These are phyloP conservation scores for Cladosporium colombiae DNA, from an alignment of 2,329 filamentous ascomycete genomes.

Conservation along the genomic window DNA sequence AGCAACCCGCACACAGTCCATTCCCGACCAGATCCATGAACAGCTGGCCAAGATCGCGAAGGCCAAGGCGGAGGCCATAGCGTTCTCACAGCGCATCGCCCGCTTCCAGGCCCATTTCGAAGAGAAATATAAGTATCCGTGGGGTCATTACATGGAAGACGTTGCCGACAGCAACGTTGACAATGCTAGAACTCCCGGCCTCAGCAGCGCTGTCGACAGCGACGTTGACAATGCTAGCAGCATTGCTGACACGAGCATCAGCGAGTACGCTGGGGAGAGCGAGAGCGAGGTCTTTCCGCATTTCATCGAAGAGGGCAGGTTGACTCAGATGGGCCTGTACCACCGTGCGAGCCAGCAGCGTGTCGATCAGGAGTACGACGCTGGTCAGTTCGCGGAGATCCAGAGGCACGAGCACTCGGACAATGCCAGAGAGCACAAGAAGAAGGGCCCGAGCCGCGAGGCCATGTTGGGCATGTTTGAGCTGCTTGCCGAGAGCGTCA, in stretches of 20 bases:
- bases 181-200: not conserved
- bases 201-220: not conserved
- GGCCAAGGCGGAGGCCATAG: not conserved
- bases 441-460: not conserved
- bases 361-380: slow-evolving; percentile 7
- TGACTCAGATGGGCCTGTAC: not conserved
- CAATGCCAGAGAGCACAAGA: not conserved
- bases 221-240: not conserved
- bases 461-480: not conserved
- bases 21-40: not conserved
- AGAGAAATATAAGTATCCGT: not conserved
- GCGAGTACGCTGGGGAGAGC: not conserved
- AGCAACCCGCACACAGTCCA: not conserved
- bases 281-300: not conserved
- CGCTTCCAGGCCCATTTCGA: not conserved
- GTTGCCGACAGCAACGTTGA: not conserved
- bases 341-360: not conserved
- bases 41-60: not conserved
- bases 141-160: not conserved
- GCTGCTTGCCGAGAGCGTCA: not conserved
- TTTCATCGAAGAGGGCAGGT: not conserved
- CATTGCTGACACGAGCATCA: not conserved
- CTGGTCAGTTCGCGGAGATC: not conserved
- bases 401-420: not conserved
- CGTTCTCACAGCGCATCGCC: not conserved